Evolutionary conservation across 257 asterid species (phyloP), one percentile per base, ranked within the genome.

Genomic region (Solanum verrucosum): DNA sequence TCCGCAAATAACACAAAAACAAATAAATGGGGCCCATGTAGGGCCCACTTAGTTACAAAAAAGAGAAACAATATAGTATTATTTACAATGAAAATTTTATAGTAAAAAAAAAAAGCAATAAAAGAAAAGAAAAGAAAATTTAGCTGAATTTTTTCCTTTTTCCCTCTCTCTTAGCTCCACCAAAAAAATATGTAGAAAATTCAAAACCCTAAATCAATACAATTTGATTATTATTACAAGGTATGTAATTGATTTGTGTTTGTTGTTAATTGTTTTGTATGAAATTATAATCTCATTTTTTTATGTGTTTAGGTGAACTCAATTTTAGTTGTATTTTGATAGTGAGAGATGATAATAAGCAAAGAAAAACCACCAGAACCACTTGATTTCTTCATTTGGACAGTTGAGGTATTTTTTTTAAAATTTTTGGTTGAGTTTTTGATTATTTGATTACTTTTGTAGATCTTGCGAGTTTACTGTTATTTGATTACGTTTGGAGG

Each of bases 311-410:
- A 82, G 85, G 85, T n/a, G 3, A 77, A 40, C 14, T 75, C 12
- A 75, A 37, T 78, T 40, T 7, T 7, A 78, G 20, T 40, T 40
- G 84, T 42, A 16, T 33, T 27, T 25, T 25, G 85, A 44, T 82
- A 16, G 18, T 29, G 70, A 82, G 86, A 82, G 86, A 82, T 82
- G 86, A 82, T 82, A 82, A 20, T 49, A 82, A 82, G 70, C 70
- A 82, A 82, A 52, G 86, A 49, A 82, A 82, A 31, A 16, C 2
- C 42, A 29, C 86, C 86, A 16, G 86, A 82, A 31, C 86, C 86
- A 31, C 70, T 82, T 18, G 86, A 82, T 82, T 82, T 82, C 70
- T 82, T 82, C 70, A 82, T 82, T 82, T 82, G 86, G 86, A 82
- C 86, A 16, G 42, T 49, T 18, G 86, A 82, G 86, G 86, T 82